Base-by-base conservation (phyloP, 2,329 filamentous ascomycete genomes). In the Penicillium sp. region DNA sequence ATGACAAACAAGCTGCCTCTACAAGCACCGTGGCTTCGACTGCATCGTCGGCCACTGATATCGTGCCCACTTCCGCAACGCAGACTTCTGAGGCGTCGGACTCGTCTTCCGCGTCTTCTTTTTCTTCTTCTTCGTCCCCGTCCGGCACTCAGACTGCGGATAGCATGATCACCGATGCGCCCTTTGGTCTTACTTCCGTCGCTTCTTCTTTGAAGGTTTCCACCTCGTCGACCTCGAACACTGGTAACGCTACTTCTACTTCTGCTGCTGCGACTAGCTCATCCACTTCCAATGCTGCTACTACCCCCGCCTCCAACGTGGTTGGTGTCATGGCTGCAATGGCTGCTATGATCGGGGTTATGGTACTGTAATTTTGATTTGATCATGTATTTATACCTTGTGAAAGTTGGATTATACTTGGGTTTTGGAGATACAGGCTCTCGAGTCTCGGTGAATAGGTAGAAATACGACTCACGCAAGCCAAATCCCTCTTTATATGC, bases 1-100 rank as follows among this genome's bases (percentile, higher is more conserved):
- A 59, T 21, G 63, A 58, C 43, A 66, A 63, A 44, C 54, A 61
- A 31, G 58, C 57, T 29, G 60, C 63, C 16, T 50, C 56, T 10
- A 61, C 60, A 13, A 57, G 50, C 13, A 62, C 61, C 8, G 34
- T 53, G 2, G 48, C 36, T 8, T 55, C 59, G 27, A 63, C 58
- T 21, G 38, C 63, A 4, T 54, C 61, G 11, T 39, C 60, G 1
- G 41, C 23, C 4, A 10, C 36, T 19, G 44, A 40, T 23, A n/a
- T 25, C 10, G 16, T 38, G 23, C 11, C 16, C n/a, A 11, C 36
- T 33, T 49, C 48, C 1, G 19, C 54, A 7, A 39, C 34, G 4
- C 38, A 23, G 13, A 52, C 43, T 19, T 34, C 48, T 15, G 43
- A 51, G 19, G 19, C 38, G 15, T 50, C 38, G 10, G 29, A 43